Conservation (phyloP, 805 yeast genomes). For the Candida schatavii region DNA sequence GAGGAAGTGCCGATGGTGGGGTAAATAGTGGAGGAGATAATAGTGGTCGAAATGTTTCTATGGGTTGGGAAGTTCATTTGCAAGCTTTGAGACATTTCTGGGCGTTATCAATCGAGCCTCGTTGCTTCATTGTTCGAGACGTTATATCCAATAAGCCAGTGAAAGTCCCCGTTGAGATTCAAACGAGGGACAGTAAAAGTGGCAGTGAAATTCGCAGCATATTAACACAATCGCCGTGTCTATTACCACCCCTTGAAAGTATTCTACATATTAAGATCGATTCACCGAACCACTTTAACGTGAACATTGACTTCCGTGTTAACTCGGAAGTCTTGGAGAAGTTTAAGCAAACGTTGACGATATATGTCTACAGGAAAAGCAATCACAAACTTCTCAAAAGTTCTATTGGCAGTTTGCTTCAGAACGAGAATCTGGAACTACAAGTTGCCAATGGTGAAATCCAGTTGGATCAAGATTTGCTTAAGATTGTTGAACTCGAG, state of each 20-base stretch:
- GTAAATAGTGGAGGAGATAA: too few relatives aligned
- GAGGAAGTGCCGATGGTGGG: too few relatives aligned
- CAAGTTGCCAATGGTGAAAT: constrained; percentile 27
- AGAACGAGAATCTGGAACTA: constrained; percentile 30
- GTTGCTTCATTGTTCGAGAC: constrained; percentile 79
- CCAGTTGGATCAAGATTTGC: constrained; percentile 22
- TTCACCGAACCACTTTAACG: constrained; percentile 51
- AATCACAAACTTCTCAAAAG: constrained; percentile 38
- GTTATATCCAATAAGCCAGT: constrained; percentile 58
- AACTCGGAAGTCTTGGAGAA: constrained; percentile 42
- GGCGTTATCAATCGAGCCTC: constrained; percentile 77
- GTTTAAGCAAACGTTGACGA: constrained; percentile 43
- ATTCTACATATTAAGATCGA: constrained; percentile 48
- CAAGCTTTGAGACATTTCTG: constrained; percentile 90
- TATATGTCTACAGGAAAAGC: constrained; percentile 50
- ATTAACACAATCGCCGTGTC: constrained; percentile 54
- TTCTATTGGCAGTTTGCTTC: constrained; percentile 30
- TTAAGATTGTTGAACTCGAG: constrained; percentile 19
- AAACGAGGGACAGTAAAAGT: constrained; percentile 37
- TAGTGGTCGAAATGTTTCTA: too few relatives aligned
- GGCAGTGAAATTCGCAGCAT: constrained; percentile 33
- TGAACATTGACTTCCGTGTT: constrained; percentile 41
- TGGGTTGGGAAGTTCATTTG: constrained; percentile 56
- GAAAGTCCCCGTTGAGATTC: constrained; percentile 42
- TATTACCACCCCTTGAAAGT: constrained; percentile 57